Percentiles rank a stretch among this genome's conserved stretches.
Conservation (phyloP, 768 basidiomycete genomes). For the Rhodotorula taiwanensis region DNA sequence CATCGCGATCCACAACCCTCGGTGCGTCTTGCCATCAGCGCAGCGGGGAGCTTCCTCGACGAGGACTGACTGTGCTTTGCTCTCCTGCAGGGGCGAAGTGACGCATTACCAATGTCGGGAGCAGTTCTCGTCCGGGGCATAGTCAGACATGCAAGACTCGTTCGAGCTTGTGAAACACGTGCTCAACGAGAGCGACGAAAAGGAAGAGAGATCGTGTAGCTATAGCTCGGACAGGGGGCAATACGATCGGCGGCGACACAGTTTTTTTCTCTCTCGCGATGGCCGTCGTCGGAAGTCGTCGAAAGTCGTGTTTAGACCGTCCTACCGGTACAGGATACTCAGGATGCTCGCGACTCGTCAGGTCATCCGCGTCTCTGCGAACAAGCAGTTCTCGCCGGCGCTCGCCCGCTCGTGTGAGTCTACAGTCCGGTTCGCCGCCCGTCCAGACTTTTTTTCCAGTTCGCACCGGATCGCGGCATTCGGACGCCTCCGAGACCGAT, state of each 20-base stretch:
- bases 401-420: slow-evolving; percentile 28
- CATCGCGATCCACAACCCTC: slow-evolving; percentile 84
- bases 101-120: slow-evolving; percentile 80
- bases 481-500: background rate
- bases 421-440: no score
- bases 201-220: no score
- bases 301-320: background rate
- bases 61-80: slow-evolving; percentile 1
- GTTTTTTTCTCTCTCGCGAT: no score
- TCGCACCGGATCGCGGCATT: background rate
- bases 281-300: no score
- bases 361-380: slow-evolving; percentile 27
- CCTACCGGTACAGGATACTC: background rate
- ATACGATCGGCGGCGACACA: no score
- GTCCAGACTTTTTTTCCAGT: no score
- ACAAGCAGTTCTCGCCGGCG: slow-evolving; percentile 17
- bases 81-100: slow-evolving; percentile 68
- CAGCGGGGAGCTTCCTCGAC: background rate
- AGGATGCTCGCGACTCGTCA: slow-evolving; percentile 32
- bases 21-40: slow-evolving; percentile 49
- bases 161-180: no score
- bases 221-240: no score
- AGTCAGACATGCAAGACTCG: no score
- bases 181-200: no score
- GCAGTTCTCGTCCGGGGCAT: slow-evolving; percentile 3